Evolutionary conservation across 108 stramenopile species (phyloP).

Genomic region (Nitzschia palea): DNA sequence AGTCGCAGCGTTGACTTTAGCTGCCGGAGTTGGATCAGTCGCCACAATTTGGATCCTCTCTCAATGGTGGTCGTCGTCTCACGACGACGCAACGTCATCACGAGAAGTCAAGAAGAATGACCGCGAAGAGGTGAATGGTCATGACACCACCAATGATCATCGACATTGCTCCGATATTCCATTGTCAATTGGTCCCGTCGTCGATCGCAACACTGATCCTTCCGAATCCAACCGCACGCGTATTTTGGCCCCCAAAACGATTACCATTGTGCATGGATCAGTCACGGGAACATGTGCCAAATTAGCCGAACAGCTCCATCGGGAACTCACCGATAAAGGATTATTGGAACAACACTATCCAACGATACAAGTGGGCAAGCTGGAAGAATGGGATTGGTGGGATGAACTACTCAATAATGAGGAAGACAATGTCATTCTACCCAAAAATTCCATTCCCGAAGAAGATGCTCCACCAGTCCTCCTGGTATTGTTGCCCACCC

Average conservation of each 20-base stretch:
- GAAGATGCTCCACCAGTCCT: conserved; percentile 35
- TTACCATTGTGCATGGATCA: conserved; percentile 80
- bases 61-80: too few species aligned
- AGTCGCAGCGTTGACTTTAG: too few species aligned
- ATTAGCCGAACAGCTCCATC: conserved; percentile 43
- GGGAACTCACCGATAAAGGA: conserved; percentile 13
- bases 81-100: too few species aligned
- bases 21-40: too few species aligned
- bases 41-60: too few species aligned
- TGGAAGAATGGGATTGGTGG: conserved; percentile 87
- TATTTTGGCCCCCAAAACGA: conserved; percentile 41
- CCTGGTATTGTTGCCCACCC: conserved; percentile 71
- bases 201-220: background rate
- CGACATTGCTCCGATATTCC: too few species aligned
- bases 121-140: too few species aligned
- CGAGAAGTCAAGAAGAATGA: too few species aligned
- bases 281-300: conserved; percentile 76
- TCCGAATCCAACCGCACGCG: conserved; percentile 12
- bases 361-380: conserved; percentile 44
- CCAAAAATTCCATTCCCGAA: background rate
- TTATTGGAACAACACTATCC: conserved; percentile 16
- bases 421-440: background rate
- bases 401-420: conserved; percentile 86
- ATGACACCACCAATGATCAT: too few species aligned
- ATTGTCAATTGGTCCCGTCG: too few species aligned